Conservation (phyloP, 176 grass and related monocot genomes). For the Eremochloa ophiuroides region DNA sequence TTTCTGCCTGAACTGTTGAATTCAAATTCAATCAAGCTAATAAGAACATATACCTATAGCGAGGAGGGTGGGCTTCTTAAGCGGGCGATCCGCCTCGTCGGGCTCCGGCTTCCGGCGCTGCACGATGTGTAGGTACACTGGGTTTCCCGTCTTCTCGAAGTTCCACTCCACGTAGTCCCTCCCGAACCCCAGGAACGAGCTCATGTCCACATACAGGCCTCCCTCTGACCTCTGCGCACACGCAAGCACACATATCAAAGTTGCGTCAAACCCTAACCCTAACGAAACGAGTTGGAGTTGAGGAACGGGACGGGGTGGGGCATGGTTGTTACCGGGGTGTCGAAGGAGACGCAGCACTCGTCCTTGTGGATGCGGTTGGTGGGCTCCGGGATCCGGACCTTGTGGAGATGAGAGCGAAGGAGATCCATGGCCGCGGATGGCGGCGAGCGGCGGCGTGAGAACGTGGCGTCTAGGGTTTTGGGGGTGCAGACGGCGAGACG, state of each 20-base stretch:
- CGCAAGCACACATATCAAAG: neutral
- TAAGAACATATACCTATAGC: slow-evolving; percentile 63
- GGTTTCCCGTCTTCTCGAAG: slow-evolving; percentile 74
- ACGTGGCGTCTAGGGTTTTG: slow-evolving; percentile 41
- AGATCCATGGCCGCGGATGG: slow-evolving; percentile 67
- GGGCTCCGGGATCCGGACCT: slow-evolving; percentile 93
- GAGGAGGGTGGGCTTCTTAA: slow-evolving; percentile 91
- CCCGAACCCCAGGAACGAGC: slow-evolving; percentile 85
- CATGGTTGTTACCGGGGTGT: slow-evolving; percentile 54
- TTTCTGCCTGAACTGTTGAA: neutral
- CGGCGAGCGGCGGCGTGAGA: neutral
- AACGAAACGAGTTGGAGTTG: neutral
- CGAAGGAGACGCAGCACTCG: slow-evolving; percentile 97
- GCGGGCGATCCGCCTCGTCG: slow-evolving; percentile 74
- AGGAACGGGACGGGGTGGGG: neutral
- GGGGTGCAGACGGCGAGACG: slow-evolving; percentile 2
- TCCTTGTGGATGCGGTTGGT: slow-evolving; percentile 92
- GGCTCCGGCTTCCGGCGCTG: slow-evolving; percentile 57
- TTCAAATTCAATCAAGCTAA: neutral
- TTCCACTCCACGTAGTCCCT: slow-evolving; percentile 82
- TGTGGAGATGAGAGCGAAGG: slow-evolving; percentile 73
- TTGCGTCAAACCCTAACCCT: slow-evolving; percentile 24
- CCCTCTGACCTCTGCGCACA: slow-evolving; percentile 65
- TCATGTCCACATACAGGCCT: slow-evolving; percentile 78
- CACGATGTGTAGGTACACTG: slow-evolving; percentile 90